phyloP scores from a whole-genome alignment of 345 rosid species.

The Hevea brasiliensis region DNA sequence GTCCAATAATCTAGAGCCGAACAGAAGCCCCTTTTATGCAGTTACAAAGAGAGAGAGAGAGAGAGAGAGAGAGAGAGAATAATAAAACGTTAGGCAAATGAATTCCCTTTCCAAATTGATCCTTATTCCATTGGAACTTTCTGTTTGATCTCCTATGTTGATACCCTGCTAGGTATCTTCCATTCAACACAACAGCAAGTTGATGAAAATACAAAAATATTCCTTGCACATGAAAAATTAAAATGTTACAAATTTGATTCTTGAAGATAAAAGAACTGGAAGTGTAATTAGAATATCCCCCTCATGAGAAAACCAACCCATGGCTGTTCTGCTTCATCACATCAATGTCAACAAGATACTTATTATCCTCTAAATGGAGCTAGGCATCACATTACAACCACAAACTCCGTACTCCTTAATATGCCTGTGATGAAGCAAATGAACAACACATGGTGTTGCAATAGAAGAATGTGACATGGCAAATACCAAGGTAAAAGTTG shows the following conservation, averaged over 20 bases:
- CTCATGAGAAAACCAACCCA: not conserved
- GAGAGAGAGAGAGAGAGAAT: no score
- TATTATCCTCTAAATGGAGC: not conserved
- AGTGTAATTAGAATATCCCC: not conserved
- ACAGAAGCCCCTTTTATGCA: no score
- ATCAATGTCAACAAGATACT: not conserved
- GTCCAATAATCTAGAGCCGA: no score
- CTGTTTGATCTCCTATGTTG: no score
- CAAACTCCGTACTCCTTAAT: not conserved
- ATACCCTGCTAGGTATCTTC: not conserved
- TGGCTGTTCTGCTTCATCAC: not conserved
- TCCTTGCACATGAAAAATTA: not conserved
- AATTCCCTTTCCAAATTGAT: no score
- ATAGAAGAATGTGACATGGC: not conserved
- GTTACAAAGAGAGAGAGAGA: no score
- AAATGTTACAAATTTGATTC: not conserved
- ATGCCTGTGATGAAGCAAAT: not conserved
- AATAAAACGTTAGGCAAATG: no score
- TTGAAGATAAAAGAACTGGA: not conserved
- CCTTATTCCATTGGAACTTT: no score
- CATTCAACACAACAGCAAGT: not conserved
- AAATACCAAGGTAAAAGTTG: conserved; percentile 10
- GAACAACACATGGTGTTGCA: not conserved
- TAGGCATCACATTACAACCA: not conserved
- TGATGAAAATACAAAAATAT: not conserved